Conservation (phyloP, 192 early-diverging fungal species). For the Entomortierella parvispora region DNA sequence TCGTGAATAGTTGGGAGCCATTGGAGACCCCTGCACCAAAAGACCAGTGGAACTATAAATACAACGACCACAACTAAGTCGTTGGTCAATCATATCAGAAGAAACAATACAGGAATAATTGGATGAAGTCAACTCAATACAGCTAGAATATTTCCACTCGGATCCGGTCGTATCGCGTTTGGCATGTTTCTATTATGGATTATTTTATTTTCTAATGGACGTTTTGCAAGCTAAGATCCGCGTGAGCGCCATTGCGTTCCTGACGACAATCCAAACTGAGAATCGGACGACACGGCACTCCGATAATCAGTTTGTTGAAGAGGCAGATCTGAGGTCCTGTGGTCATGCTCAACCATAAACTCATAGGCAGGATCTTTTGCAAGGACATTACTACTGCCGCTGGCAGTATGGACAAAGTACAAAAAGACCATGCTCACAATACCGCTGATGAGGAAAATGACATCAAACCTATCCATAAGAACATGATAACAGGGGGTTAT, state of each 20-base stretch:
- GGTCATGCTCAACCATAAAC: constrained; percentile 30
- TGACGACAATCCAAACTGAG: constrained; percentile 11
- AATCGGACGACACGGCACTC: constrained; percentile 6
- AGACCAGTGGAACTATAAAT: constrained; percentile 85
- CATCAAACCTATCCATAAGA: constrained; percentile 74
- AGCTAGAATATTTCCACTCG: too few relatives aligned
- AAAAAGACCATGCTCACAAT: constrained; percentile 75
- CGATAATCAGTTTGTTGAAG: constrained; percentile 6
- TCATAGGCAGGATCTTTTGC: constrained; percentile 42
- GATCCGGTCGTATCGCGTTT: neutral
- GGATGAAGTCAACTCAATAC: too few relatives aligned
- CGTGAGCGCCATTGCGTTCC: constrained; percentile 35
- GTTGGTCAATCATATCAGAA: neutral
- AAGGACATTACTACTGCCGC: constrained; percentile 51
- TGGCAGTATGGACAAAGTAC: constrained; percentile 74
- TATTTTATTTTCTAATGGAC: constrained; percentile 1
- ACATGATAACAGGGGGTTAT: neutral
- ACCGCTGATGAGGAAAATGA: constrained; percentile 89
- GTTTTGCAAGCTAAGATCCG: constrained; percentile 4
- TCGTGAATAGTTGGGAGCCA: constrained; percentile 74
- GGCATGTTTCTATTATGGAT: neutral
- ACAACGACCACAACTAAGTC: constrained; percentile 47
- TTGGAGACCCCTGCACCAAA: constrained; percentile 80
- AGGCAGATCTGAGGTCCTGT: neutral
- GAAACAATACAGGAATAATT: neutral